A percentile compares a stretch with the other conserved stretches of the same genome.
Evolutionary conservation across 2,329 filamentous ascomycete species (phyloP).

Genomic region (Cytospora chrysosperma): DNA sequence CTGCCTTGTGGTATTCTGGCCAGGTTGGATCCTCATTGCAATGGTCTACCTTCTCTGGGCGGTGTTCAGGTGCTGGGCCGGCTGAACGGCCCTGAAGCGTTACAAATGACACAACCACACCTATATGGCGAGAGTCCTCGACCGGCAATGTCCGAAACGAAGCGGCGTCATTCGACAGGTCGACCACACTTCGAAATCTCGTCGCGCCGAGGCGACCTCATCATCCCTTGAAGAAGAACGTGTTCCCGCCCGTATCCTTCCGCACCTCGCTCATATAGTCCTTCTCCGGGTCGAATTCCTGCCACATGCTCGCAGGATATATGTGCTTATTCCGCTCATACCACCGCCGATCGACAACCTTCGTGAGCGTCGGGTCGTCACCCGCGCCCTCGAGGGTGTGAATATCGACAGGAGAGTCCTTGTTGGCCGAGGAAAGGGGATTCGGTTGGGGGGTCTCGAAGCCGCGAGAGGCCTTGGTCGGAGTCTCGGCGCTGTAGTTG

Average conservation of each 20-base stretch:
- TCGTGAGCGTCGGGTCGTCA: conserved; percentile 80
- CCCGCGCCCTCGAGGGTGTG: conserved; percentile 68
- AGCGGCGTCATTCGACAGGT: neutral
- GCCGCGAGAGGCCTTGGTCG: conserved; percentile 27
- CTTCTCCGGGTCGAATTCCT: conserved; percentile 87
- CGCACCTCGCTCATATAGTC: conserved; percentile 77
- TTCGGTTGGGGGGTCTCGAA: conserved; percentile 28
- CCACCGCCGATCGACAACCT: conserved; percentile 94
- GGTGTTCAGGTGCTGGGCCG: conserved; percentile 33
- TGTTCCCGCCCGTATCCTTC: conserved; percentile 84
- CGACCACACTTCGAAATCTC: conserved; percentile 2
- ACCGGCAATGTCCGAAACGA: neutral
- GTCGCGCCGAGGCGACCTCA: conserved; percentile 26
- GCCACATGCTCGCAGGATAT: conserved; percentile 93
- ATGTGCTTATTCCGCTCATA: conserved; percentile 99
- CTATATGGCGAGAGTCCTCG: neutral
- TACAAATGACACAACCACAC: conserved; percentile 1
- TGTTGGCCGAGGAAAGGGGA: conserved; percentile 37
- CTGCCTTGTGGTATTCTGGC: conserved; percentile 55
- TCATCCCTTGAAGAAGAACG: conserved; percentile 76
- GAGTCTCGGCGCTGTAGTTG: conserved; percentile 62
- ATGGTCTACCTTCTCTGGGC: conserved; percentile 36
- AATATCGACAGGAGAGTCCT: conserved; percentile 45
- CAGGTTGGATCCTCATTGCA: conserved; percentile 52
- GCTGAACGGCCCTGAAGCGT: conserved; percentile 7